phyloP scores from a whole-genome alignment of 371 early-diverging fungal species.

The Syncephalastrum contaminatum region DNA sequence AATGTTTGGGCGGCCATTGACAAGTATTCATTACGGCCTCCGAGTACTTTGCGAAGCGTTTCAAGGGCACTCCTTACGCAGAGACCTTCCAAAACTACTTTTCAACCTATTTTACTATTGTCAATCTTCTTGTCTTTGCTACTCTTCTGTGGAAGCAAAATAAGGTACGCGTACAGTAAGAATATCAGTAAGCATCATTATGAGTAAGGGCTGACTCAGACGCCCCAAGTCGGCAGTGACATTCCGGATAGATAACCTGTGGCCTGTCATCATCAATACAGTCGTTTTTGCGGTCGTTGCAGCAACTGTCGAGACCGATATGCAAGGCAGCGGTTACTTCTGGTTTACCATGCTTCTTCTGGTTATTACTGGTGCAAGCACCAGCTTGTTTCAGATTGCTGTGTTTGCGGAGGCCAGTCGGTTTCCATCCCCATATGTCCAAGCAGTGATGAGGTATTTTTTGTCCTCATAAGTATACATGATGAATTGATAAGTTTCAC shows the following conservation, averaged over 20 bases:
- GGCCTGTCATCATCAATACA: slow-evolving; percentile 32
- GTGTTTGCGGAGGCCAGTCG: slow-evolving; percentile 75
- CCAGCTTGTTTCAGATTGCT: slow-evolving; percentile 67
- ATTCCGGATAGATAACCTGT: slow-evolving; percentile 24
- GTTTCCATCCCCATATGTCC: slow-evolving; percentile 70
- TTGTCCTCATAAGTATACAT: background rate
- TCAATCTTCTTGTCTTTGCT: slow-evolving; percentile 57
- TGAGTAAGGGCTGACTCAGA: background rate
- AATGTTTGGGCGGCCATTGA: background rate
- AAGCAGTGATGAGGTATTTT: slow-evolving; percentile 70
- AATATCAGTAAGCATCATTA: background rate
- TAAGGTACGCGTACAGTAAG: slow-evolving; percentile 34
- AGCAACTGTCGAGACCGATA: slow-evolving; percentile 26
- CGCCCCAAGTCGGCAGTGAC: slow-evolving; percentile 11
- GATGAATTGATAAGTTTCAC: background rate
- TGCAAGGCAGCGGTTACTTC: slow-evolving; percentile 51
- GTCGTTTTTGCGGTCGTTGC: slow-evolving; percentile 36
- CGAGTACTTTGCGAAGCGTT: slow-evolving; percentile 67
- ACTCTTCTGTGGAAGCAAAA: slow-evolving; percentile 63
- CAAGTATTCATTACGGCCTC: slow-evolving; percentile 77
- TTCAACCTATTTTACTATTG: slow-evolving; percentile 61
- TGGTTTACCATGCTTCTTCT: slow-evolving; percentile 60
- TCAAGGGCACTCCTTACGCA: slow-evolving; percentile 57
- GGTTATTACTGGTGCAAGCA: slow-evolving; percentile 58
- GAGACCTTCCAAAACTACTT: slow-evolving; percentile 79